Evolutionary conservation across 495 filamentous ascomycete genomes (phyloP).

Genomic region (Thozetella sp.): DNA sequence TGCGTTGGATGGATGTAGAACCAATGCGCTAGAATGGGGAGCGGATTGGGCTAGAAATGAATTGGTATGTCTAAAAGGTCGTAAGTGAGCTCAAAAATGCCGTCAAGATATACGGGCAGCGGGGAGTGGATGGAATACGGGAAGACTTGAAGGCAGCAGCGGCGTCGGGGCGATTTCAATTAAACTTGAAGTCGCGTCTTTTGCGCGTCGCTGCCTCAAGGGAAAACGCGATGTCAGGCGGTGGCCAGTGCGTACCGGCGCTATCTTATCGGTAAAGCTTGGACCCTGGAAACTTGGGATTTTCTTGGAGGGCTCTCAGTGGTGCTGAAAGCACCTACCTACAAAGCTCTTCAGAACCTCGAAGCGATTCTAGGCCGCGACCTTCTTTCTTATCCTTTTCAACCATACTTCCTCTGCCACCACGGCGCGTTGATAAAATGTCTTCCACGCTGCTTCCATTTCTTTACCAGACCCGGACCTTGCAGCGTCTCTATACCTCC

Average conservation of each 20-base stretch:
- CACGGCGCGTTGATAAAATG: conserved; percentile 16
- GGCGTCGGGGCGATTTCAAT: conserved; percentile 13
- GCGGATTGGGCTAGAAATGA: conserved; percentile 5
- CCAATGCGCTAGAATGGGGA: not conserved
- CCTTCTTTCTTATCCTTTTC: conserved; percentile 1
- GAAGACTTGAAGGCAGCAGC: not conserved
- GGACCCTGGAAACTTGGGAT: not conserved
- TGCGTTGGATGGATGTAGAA: not conserved
- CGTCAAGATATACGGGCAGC: no score
- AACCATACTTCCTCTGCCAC: not conserved
- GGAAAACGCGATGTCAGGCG: conserved; percentile 19
- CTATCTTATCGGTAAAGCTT: not conserved
- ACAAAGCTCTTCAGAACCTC: not conserved
- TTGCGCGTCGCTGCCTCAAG: conserved; percentile 2
- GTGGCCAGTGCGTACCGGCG: conserved; percentile 4
- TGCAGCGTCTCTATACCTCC: conserved; percentile 34
- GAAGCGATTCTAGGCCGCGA: not conserved
- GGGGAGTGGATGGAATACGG: not conserved
- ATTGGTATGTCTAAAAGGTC: no score
- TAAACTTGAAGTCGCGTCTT: conserved; percentile 14
- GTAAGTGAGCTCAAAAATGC: no score
- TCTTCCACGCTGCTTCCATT: conserved; percentile 55
- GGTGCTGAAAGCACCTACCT: not conserved
- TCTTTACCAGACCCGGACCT: conserved; percentile 71
- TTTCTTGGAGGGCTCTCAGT: not conserved